A percentile compares a stretch with the other conserved stretches of the same genome.
phyloP scores from a whole-genome alignment of 2,329 filamentous ascomycete genomes.

The Ophiostoma piceae region DNA sequence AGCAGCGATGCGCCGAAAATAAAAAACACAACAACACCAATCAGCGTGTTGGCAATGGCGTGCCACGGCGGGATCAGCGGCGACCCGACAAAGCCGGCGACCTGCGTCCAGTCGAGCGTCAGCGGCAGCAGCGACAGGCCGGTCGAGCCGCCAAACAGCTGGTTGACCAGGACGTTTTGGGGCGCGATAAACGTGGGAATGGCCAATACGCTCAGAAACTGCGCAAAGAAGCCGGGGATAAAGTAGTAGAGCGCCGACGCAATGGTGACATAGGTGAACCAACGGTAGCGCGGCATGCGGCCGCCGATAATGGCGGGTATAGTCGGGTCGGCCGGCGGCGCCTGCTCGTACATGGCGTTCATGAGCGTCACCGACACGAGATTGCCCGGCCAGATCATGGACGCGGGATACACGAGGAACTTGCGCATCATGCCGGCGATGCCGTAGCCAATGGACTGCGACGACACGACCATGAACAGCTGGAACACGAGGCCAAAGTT shows the following conservation, averaged over 20 bases:
- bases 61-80: constrained; percentile 67
- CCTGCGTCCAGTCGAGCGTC: constrained; percentile 53
- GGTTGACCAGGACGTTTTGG: constrained; percentile 44
- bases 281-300: constrained; percentile 53
- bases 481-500: constrained; percentile 63
- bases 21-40: constrained; percentile 62
- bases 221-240: constrained; percentile 48
- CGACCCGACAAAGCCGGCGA: constrained; percentile 62
- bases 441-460: constrained; percentile 64
- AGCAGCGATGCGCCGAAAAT: constrained; percentile 54
- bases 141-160: constrained; percentile 46
- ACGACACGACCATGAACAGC: constrained; percentile 60
- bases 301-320: constrained; percentile 56
- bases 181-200: constrained; percentile 46
- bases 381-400: constrained; percentile 70
- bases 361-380: constrained; percentile 63
- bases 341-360: constrained; percentile 65
- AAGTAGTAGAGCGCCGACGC: constrained; percentile 49
- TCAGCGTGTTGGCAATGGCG: constrained; percentile 66
- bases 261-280: constrained; percentile 41
- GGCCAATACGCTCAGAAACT: constrained; percentile 44
- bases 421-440: constrained; percentile 63
- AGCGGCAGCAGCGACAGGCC: constrained; percentile 41
- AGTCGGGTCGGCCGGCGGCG: constrained; percentile 45
- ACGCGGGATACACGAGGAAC: constrained; percentile 59